These are phyloP conservation scores for Puya raimondii DNA, from an alignment of 176 grass and related monocot genomes.

Conservation along the genomic window DNA sequence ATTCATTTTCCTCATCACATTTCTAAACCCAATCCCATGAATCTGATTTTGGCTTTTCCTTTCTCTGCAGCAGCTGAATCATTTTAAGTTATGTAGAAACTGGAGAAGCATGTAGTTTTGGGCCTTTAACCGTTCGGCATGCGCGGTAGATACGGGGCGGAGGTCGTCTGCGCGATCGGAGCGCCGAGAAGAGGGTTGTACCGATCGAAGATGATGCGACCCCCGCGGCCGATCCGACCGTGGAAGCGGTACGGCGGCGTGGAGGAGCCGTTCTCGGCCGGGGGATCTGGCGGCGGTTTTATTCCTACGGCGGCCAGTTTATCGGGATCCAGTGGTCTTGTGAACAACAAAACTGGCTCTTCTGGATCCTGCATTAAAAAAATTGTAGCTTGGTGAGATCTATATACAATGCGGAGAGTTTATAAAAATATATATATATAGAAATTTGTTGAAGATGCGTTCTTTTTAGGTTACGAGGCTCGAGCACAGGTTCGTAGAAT, in stretches of 20 bases:
- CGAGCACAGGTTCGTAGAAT: too few species aligned
- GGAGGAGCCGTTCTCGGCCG: conserved; percentile 42
- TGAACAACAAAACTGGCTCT: conserved; percentile 81
- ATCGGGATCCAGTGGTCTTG: conserved; percentile 53
- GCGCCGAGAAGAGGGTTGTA: conserved; percentile 53
- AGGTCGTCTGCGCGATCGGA: conserved; percentile 41
- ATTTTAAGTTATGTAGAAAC: not conserved
- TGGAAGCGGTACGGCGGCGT: conserved; percentile 41
- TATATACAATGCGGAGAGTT: too few species aligned
- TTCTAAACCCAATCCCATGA: not conserved
- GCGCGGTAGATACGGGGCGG: conserved; percentile 20
- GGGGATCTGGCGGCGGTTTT: conserved; percentile 40
- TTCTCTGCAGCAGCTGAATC: not conserved
- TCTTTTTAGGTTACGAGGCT: too few species aligned
- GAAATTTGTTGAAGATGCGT: too few species aligned
- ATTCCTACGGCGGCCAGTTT: conserved; percentile 66
- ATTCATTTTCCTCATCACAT: too few species aligned
- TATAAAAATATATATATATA: too few species aligned
- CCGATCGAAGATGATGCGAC: conserved; percentile 93
- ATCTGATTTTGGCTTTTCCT: not conserved
- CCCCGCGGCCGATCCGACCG: conserved; percentile 84
- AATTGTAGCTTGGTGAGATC: too few species aligned
- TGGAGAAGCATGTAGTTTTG: not conserved
- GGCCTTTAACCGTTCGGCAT: conserved; percentile 40
- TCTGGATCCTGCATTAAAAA: conserved; percentile 55